These are phyloP conservation scores for Uronychia setigera DNA, from an alignment of 73 alveolate genomes.

Conservation along the genomic window DNA sequence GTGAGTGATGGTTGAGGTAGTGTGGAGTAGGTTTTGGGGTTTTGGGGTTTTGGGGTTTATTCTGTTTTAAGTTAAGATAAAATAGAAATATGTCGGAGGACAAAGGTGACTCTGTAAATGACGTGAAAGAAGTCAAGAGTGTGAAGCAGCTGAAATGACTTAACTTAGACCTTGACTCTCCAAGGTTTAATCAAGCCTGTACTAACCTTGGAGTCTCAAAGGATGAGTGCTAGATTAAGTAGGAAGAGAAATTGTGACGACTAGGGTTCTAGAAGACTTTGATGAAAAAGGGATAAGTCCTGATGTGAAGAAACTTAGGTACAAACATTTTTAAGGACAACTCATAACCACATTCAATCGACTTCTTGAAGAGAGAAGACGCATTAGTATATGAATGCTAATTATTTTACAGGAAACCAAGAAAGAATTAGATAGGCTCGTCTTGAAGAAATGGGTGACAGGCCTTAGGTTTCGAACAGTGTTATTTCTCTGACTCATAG, in stretches of 20 bases:
- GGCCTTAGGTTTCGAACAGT: not conserved
- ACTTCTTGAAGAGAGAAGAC: not conserved
- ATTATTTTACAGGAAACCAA: not conserved
- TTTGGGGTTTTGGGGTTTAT: no score
- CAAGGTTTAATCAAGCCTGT: not conserved
- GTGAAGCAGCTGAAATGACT: not conserved
- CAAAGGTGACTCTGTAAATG: no score
- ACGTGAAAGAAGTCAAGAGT: not conserved
- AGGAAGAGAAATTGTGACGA: no score
- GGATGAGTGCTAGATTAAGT: not conserved
- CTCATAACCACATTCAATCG: not conserved
- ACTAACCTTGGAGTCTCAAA: not conserved
- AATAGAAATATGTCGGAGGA: no score
- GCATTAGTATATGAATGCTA: not conserved
- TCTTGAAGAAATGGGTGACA: not conserved
- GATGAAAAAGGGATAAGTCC: not conserved
- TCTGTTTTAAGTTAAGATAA: no score
- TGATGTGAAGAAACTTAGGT: not conserved
- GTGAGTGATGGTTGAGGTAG: no score
- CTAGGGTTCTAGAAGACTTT: not conserved
- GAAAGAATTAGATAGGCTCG: not conserved
- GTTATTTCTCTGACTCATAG: not conserved
- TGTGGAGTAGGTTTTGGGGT: no score
- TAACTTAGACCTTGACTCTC: not conserved
- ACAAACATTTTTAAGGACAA: not conserved